Conservation (phyloP, 2,329 filamentous ascomycete genomes). For the Aspergillus melleus region DNA sequence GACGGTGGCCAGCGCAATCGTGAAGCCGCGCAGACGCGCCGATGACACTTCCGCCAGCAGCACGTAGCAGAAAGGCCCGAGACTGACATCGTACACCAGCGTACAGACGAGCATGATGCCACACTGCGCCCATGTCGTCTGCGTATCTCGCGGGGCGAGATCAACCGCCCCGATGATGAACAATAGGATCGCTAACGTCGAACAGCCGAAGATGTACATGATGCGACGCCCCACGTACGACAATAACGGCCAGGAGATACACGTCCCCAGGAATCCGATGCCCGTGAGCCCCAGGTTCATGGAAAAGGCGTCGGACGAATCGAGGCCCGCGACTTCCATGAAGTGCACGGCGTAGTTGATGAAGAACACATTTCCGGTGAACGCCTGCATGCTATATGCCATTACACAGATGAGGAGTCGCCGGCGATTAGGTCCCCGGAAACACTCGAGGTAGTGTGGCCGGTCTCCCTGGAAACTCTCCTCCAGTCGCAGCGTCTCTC, state of each 20-base stretch:
- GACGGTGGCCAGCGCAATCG: constrained; percentile 38
- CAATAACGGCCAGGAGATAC: constrained; percentile 43
- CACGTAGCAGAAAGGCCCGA: constrained; percentile 56
- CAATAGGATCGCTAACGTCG: constrained; percentile 34
- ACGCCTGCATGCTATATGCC: constrained; percentile 32
- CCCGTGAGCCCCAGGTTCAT: constrained; percentile 45
- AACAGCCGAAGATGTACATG: constrained; percentile 42
- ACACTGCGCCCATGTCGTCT: constrained; percentile 42
- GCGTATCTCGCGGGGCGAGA: constrained; percentile 32
- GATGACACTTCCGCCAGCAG: constrained; percentile 54
- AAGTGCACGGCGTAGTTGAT: constrained; percentile 34
- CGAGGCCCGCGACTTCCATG: constrained; percentile 34
- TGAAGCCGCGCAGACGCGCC: constrained; percentile 54
- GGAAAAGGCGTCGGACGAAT: constrained; percentile 25
- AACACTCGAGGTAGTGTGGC: constrained; percentile 25
- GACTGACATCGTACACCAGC: constrained; percentile 54
- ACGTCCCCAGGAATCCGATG: constrained; percentile 44
- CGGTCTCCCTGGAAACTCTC: constrained; percentile 17
- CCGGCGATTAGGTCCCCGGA: constrained; percentile 27
- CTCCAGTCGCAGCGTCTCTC: constrained; percentile 29
- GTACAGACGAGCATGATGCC: constrained; percentile 34
- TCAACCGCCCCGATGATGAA: constrained; percentile 42
- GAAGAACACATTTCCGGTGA: constrained; percentile 29
- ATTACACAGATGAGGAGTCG: constrained; percentile 28
- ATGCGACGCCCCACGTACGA: constrained; percentile 39